Conservation (phyloP, 1,284 basidiomycete species). For the Cryptococcus sp. region DNA sequence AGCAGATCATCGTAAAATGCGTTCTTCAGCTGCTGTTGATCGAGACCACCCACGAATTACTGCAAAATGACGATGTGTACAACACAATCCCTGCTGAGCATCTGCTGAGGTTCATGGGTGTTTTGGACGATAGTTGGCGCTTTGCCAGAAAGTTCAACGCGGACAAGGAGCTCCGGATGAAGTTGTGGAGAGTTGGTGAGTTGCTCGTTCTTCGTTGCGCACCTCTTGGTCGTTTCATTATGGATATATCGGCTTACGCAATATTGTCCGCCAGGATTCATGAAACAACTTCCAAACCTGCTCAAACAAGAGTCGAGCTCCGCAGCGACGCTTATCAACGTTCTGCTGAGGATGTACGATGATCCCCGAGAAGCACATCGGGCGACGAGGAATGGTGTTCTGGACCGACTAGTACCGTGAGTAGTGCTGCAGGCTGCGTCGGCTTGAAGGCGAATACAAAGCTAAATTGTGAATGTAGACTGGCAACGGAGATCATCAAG, state of each 20-base stretch:
- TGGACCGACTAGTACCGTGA: constrained; percentile 86
- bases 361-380: constrained; percentile 85
- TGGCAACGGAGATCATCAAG: constrained; percentile 85
- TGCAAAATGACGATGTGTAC: constrained; percentile 91
- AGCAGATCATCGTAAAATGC: constrained; percentile 99
- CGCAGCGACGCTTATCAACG: constrained; percentile 90
- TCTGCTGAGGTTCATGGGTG: constrained; percentile 86
- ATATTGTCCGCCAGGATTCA: constrained; percentile 70
- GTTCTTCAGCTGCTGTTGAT: constrained; percentile 95
- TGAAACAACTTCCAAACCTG: constrained; percentile 98
- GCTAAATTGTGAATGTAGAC: constrained; percentile 56
- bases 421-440: constrained; percentile 46
- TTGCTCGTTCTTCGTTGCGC: constrained; percentile 27
- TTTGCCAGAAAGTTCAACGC: constrained; percentile 98
- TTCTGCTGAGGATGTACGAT: constrained; percentile 90
- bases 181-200: constrained; percentile 98
- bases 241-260: too few relatives aligned
- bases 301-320: constrained; percentile 98
- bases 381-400: constrained; percentile 75
- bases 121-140: constrained; percentile 94
- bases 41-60: constrained; percentile 94
- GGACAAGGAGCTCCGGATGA: constrained; percentile 94
- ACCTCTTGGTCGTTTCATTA: too few relatives aligned
- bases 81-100: constrained; percentile 91
- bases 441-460: not conserved